These are phyloP conservation scores for Rubus parviflorus DNA, from an alignment of 306 rosid species.

Conservation along the genomic window DNA sequence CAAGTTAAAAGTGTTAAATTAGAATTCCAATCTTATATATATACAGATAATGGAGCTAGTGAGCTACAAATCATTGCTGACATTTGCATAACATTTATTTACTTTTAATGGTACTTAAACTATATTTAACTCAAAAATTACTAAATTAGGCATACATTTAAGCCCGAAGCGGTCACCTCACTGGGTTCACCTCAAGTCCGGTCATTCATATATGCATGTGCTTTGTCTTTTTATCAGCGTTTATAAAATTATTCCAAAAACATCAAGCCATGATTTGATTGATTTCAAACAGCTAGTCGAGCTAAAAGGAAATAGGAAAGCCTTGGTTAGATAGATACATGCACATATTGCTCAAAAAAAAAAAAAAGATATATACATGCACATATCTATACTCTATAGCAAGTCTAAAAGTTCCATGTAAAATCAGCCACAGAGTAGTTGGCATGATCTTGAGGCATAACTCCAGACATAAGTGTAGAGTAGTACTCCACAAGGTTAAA, in stretches of 20 bases:
- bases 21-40: too few relatives aligned
- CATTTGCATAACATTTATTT: too few relatives aligned
- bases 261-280: background rate
- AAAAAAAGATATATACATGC: too few relatives aligned
- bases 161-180: background rate
- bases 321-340: background rate
- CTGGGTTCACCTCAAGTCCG: too few relatives aligned
- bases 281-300: background rate
- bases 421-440: slow-evolving; percentile 48
- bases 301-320: background rate
- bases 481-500: slow-evolving; percentile 51
- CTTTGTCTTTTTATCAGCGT: background rate
- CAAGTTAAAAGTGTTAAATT: too few relatives aligned
- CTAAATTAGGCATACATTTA: too few relatives aligned
- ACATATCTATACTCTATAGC: background rate
- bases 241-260: background rate
- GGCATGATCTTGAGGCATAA: slow-evolving; percentile 40
- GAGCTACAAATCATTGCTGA: too few relatives aligned
- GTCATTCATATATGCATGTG: background rate
- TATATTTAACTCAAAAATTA: too few relatives aligned
- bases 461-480: slow-evolving; percentile 49
- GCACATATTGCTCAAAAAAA: too few relatives aligned
- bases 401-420: slow-evolving; percentile 61
- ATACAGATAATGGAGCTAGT: too few relatives aligned
- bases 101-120: background rate